These are phyloP conservation scores for Yamadazyma kitorensis DNA, from an alignment of 805 yeast species.

Conservation along the genomic window DNA sequence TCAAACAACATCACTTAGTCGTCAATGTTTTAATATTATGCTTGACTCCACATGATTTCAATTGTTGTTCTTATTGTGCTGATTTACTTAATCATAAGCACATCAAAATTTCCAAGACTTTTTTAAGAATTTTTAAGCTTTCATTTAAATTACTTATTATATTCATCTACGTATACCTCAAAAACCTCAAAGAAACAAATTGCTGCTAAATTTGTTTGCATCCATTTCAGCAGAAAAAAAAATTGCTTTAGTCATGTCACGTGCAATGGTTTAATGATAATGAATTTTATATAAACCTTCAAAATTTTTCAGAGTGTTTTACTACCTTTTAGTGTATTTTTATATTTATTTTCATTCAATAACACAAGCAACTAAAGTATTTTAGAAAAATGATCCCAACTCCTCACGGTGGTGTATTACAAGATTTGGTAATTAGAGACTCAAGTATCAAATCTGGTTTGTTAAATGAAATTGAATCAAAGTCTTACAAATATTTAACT, in stretches of 20 bases:
- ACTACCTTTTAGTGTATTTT: neutral
- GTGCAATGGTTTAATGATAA: constrained; percentile 13
- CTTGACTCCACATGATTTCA: too few relatives aligned
- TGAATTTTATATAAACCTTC: neutral
- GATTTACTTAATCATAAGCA: too few relatives aligned
- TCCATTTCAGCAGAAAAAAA: neutral
- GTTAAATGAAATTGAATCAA: constrained; percentile 51
- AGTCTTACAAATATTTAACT: constrained; percentile 40
- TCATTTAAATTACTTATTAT: neutral
- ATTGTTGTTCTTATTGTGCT: too few relatives aligned
- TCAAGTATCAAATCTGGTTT: constrained; percentile 54
- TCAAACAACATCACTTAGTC: too few relatives aligned
- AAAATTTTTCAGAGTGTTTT: neutral
- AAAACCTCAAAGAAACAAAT: too few relatives aligned
- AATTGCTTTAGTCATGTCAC: constrained; percentile 11
- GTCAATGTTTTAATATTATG: too few relatives aligned
- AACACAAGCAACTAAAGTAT: neutral
- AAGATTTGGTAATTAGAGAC: constrained; percentile 85
- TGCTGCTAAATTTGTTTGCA: too few relatives aligned
- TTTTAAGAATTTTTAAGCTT: neutral
- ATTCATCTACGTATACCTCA: too few relatives aligned
- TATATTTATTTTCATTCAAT: constrained; percentile 2
- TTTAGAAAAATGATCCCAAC: constrained; percentile 30
- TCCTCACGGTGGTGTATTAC: constrained; percentile 91
- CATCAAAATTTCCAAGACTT: too few relatives aligned